Conservation (phyloP, 2,329 filamentous ascomycete species). For the Diaporthe australafricana region DNA sequence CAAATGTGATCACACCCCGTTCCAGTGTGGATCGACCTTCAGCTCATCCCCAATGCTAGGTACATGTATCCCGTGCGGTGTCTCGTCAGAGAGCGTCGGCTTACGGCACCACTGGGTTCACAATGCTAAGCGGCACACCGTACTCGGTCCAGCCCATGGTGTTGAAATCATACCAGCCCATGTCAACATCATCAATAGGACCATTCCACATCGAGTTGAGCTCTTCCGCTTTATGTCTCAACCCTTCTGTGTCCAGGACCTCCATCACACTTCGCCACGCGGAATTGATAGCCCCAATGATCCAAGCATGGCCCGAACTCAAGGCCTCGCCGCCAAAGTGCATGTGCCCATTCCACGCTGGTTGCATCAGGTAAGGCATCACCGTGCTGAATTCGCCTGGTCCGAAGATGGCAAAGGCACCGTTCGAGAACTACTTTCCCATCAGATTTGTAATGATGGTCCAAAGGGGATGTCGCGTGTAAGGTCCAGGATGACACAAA, state of each 20-base stretch:
- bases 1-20: not conserved
- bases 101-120: not conserved
- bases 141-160: not conserved
- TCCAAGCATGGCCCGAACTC: constrained; percentile 44
- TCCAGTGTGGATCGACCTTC: not conserved
- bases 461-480: not conserved
- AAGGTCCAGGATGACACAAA: not conserved
- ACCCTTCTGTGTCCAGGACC: constrained; percentile 38
- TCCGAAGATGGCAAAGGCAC: constrained; percentile 43
- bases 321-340: constrained; percentile 44
- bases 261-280: constrained; percentile 42
- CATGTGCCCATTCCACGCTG: constrained; percentile 41
- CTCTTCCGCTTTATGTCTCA: constrained; percentile 39
- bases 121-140: not conserved
- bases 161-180: constrained; percentile 41
- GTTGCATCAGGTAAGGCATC: constrained; percentile 42
- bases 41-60: not conserved
- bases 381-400: constrained; percentile 41
- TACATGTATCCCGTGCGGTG: too few species aligned
- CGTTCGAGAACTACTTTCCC: constrained; percentile 36
- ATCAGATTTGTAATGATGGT: not conserved
- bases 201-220: constrained; percentile 39
- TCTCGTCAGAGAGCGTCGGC: not conserved
- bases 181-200: constrained; percentile 40
- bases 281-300: constrained; percentile 44